Conservation (phyloP, 495 filamentous ascomycete genomes). For the Pyrenula massariospora region DNA sequence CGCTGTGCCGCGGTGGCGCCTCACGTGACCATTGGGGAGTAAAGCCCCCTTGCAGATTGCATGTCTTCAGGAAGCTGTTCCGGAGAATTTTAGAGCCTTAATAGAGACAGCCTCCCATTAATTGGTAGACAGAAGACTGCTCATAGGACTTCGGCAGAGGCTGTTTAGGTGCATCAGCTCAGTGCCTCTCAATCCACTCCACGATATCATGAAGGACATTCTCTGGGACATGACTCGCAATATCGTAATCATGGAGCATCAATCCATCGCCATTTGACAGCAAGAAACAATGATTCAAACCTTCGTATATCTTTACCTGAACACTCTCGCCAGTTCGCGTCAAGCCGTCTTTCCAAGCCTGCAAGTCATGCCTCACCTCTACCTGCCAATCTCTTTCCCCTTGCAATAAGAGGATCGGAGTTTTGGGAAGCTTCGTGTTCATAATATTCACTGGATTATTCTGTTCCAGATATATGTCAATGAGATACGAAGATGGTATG, state of each 20-base stretch:
- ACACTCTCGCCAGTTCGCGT: neutral
- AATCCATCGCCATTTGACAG: neutral
- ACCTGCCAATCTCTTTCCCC: neutral
- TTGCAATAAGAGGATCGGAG: neutral
- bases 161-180: too few relatives aligned
- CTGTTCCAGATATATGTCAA: neutral
- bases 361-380: neutral
- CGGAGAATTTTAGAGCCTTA: too few relatives aligned
- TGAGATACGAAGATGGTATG: neutral
- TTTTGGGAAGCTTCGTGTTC: neutral
- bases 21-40: too few relatives aligned
- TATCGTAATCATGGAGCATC: neutral
- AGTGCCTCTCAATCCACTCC: neutral
- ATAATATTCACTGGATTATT: neutral
- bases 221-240: neutral
- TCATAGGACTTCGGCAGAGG: too few relatives aligned
- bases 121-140: too few relatives aligned
- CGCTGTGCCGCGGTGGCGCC: too few relatives aligned
- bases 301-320: neutral
- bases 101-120: too few relatives aligned
- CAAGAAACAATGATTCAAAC: neutral
- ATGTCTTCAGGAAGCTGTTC: too few relatives aligned
- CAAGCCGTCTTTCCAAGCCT: neutral
- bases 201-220: neutral
- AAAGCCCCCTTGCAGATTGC: too few relatives aligned